Conservation (phyloP, 116 monocot species). For the Phalaenopsis hybrid region DNA sequence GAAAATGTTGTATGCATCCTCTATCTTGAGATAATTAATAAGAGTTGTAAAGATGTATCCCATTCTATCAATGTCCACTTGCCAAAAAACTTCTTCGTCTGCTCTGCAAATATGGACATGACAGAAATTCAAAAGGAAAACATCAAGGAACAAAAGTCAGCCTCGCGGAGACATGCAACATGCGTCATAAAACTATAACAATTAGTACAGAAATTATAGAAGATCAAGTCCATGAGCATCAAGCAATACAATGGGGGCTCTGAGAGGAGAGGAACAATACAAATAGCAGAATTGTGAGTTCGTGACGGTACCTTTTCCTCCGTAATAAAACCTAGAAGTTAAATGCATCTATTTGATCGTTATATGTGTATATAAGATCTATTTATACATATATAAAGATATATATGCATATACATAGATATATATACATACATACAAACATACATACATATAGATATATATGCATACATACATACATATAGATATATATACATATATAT, state of each 20-base stretch:
- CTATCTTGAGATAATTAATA: constrained; percentile 68
- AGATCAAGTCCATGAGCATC: neutral
- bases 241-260: neutral
- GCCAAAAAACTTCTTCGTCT: constrained; percentile 60
- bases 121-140: constrained; percentile 10
- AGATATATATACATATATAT: too few species aligned
- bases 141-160: neutral
- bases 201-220: neutral
- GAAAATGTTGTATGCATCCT: constrained; percentile 81
- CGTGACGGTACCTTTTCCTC: neutral
- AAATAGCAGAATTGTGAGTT: neutral
- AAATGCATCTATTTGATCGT: too few species aligned
- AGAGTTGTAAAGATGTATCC: constrained; percentile 68
- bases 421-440: too few species aligned
- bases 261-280: neutral
- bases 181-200: neutral
- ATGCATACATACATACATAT: too few species aligned
- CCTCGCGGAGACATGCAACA: neutral
- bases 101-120: constrained; percentile 36
- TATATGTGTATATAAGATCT: too few species aligned
- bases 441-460: too few species aligned
- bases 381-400: too few species aligned
- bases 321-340: neutral
- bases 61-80: constrained; percentile 86
- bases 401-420: too few species aligned